These are phyloP conservation scores for Aspergillus transmontanensis DNA, from an alignment of 2,329 filamentous ascomycete species.

Conservation along the genomic window DNA sequence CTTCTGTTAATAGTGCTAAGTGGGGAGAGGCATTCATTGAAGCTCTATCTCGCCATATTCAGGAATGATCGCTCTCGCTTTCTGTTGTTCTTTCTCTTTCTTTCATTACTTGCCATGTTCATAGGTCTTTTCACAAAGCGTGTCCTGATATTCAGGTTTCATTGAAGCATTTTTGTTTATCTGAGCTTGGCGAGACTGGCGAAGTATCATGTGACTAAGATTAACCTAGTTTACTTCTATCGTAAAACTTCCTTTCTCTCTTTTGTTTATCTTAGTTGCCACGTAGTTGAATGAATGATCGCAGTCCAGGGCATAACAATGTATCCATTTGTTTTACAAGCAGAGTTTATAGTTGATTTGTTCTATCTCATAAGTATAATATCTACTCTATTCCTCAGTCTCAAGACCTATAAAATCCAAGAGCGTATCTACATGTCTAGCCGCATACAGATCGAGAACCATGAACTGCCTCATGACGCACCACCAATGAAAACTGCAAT, in stretches of 20 bases:
- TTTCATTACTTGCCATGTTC: not conserved
- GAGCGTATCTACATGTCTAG: not conserved
- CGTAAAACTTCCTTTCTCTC: too few relatives aligned
- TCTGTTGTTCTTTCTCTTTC: too few relatives aligned
- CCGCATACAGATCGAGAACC: not conserved
- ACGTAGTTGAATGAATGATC: too few relatives aligned
- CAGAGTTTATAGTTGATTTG: not conserved
- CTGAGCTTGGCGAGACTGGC: not conserved
- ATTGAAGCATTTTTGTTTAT: not conserved
- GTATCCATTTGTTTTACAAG: not conserved
- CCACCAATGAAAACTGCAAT: conserved; percentile 9
- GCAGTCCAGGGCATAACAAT: too few relatives aligned
- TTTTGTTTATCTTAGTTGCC: too few relatives aligned
- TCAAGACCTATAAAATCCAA: not conserved
- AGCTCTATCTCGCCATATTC: not conserved
- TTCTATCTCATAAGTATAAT: not conserved
- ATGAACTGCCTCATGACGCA: not conserved
- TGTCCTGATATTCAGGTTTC: not conserved
- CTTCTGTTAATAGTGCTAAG: conserved; percentile 26
- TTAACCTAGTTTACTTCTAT: too few relatives aligned
- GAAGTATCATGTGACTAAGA: not conserved
- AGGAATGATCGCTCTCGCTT: not conserved
- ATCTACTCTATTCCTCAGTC: not conserved
- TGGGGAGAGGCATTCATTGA: conserved; percentile 36
- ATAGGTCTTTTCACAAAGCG: not conserved